Evolutionary conservation across 148 eudicot species (phyloP).

Genomic region (Vaccinium macrocarpon): DNA sequence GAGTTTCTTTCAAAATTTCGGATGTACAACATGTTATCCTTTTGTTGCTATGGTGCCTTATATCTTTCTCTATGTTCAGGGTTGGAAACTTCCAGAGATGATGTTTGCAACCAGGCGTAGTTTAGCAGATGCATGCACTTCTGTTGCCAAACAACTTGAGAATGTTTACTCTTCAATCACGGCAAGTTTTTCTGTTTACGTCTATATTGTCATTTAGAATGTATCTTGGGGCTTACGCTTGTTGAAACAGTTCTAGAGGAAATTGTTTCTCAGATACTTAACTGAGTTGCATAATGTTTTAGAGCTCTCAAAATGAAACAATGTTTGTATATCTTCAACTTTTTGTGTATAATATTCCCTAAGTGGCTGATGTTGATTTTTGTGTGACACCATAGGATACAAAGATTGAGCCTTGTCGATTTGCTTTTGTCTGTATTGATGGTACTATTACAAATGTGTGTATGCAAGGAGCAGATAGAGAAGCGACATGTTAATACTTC

Average conservation of each 20-base stretch:
- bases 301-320: background rate
- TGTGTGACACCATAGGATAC: background rate
- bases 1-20: background rate
- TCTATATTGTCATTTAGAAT: background rate
- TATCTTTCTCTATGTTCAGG: conserved; percentile 46
- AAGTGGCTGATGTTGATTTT: background rate
- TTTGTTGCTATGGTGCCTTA: background rate
- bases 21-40: background rate
- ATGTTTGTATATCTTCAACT: background rate
- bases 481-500: background rate
- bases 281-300: background rate
- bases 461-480: background rate
- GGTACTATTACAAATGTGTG: background rate
- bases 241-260: background rate
- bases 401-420: background rate
- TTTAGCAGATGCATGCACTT: conserved; percentile 65
- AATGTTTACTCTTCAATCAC: conserved; percentile 57
- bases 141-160: conserved; percentile 68
- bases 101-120: conserved; percentile 87
- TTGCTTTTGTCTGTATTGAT: background rate
- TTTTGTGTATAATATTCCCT: background rate
- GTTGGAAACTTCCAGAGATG: conserved; percentile 82
- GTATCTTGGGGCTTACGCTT: background rate
- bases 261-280: background rate
- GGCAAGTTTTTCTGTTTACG: conserved; percentile 36